Evolutionary conservation across 768 basidiomycete species (phyloP), one percentile per base, ranked within the genome.

Genomic region (Boletus patriciae): DNA sequence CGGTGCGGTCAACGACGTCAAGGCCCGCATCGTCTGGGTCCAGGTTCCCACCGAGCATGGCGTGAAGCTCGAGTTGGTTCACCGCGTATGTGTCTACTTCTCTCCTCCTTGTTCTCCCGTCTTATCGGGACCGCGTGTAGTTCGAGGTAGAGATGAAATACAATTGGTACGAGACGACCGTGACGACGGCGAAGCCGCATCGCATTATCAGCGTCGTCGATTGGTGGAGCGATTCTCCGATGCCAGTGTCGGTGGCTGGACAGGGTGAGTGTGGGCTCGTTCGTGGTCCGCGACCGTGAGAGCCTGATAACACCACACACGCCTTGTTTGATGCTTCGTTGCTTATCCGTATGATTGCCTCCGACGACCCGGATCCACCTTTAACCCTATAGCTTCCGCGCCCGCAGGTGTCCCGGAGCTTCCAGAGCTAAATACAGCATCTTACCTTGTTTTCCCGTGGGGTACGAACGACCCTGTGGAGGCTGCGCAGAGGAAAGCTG

Each of bases 121-220:
- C 54, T 61, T 19, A 58, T 19, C 21, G 4, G 34, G 41, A 13
- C 18, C 12, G 13, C n/a, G 19, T 43, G 57, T n/a, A 88, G 85
- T 89, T 94, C 64, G 92, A 94, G 68, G 88, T 96, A 46, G 89
- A 94, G 79, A 93, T 95, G 88, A 66, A 86, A 67, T 86, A 97
- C 74, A 97, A 94, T 74, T 95, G 92, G 92, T 98, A 98, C 65
- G 94, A 97, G 71, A 83, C 92, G 3, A 82, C 90, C 33, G 87
- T 98, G 41, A 86, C 90, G 13, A 86, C 83, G 3, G 68, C 74
- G 25, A 71, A 80, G 13, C 89, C 92, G 21, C 87, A 92, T 68
- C 80, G 85, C 56, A 86, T 94, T 63, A 76, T 97, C 65, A 86
- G 88, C 25, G 92, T 95, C 37, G 90, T 95, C 58, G 96, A 98